Conservation (phyloP, 2,329 filamentous ascomycete genomes). For the Scedosporium boydii region DNA sequence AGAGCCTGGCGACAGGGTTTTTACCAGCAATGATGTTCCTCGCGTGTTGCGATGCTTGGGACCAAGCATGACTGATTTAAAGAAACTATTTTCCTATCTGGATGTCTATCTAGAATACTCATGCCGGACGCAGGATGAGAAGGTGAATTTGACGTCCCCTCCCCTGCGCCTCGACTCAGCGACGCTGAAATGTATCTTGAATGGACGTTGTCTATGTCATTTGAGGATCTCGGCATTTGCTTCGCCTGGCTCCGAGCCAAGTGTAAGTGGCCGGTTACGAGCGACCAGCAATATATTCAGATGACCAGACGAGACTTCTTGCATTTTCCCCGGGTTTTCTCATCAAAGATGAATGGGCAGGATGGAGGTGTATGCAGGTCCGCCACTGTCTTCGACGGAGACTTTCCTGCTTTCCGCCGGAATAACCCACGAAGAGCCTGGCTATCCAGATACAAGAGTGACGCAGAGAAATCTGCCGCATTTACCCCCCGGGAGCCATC, state of each 20-base stretch:
- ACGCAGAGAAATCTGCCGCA: background rate
- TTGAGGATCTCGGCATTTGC: background rate
- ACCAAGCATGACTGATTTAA: background rate
- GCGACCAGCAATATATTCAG: background rate
- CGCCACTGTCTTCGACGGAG: background rate
- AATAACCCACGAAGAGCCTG: background rate
- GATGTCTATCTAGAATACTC: slow-evolving; percentile 2
- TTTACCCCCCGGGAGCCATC: background rate
- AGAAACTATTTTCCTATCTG: background rate
- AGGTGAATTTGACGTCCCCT: background rate
- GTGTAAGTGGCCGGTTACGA: background rate
- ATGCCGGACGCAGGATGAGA: slow-evolving; percentile 1
- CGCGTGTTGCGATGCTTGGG: too few relatives aligned
- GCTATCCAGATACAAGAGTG: background rate
- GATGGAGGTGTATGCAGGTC: background rate
- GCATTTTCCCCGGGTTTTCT: background rate
- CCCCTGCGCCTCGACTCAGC: background rate
- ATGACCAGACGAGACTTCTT: background rate
- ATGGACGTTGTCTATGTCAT: background rate
- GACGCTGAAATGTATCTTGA: background rate
- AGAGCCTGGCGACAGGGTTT: too few relatives aligned
- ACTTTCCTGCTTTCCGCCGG: background rate
- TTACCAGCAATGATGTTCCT: too few relatives aligned
- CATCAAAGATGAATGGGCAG: background rate
- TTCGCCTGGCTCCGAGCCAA: background rate